Conservation (phyloP, 352 stramenopile species). For the Pythium vanterpoolii region DNA sequence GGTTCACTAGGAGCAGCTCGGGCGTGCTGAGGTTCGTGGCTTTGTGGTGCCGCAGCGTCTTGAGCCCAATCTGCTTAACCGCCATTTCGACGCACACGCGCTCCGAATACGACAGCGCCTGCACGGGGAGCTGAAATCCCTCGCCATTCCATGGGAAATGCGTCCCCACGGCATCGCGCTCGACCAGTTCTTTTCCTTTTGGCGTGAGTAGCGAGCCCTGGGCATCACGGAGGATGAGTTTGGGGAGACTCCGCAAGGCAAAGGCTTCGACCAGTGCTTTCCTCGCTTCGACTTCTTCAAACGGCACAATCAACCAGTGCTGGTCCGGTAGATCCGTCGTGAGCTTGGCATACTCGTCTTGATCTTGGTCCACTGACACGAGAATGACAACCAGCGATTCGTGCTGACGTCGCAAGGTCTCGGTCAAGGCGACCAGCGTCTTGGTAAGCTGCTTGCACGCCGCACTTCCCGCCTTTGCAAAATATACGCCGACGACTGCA, state of each 20-base stretch:
- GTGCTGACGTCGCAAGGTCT: conserved; percentile 32
- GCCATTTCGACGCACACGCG: conserved; percentile 58
- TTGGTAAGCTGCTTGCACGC: conserved; percentile 58
- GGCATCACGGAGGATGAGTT: conserved; percentile 54
- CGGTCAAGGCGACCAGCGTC: conserved; percentile 40
- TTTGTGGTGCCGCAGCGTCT: conserved; percentile 61
- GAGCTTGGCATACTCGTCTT: conserved; percentile 48
- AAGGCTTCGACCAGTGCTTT: conserved; percentile 75
- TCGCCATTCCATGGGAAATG: conserved; percentile 65
- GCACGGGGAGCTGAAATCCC: conserved; percentile 52
- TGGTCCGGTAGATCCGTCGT: conserved; percentile 48
- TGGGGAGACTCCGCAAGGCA: conserved; percentile 47
- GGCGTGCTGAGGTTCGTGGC: conserved; percentile 32
- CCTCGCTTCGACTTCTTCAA: conserved; percentile 62
- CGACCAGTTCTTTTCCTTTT: conserved; percentile 63
- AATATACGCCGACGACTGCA: conserved; percentile 76
- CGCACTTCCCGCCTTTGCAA: conserved; percentile 42
- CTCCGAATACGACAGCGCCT: conserved; percentile 52
- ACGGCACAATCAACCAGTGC: conserved; percentile 73
- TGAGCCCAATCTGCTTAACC: conserved; percentile 71
- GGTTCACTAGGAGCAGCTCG: conserved; percentile 49
- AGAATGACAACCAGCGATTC: conserved; percentile 73
- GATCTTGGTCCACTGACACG: conserved; percentile 69
- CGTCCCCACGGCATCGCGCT: conserved; percentile 49
- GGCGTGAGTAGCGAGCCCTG: conserved; percentile 65